These are phyloP conservation scores for Phanerochaete carnosa DNA, from an alignment of 768 basidiomycete genomes.

Conservation along the genomic window DNA sequence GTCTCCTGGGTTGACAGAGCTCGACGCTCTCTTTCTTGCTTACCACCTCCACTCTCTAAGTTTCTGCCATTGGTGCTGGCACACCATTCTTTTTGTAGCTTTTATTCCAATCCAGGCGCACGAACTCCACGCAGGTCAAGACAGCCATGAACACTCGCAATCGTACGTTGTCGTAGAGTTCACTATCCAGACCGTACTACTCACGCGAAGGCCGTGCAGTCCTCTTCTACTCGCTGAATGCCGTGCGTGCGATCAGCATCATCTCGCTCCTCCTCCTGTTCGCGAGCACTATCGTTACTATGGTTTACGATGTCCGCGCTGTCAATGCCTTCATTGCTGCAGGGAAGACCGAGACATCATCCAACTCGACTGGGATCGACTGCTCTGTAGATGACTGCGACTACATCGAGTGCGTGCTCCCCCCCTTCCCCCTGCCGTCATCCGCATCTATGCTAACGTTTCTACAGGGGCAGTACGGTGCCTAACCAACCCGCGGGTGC, in stretches of 20 bases:
- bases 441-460: constrained; percentile 24
- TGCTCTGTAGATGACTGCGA: constrained; percentile 28
- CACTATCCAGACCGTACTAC: background rate
- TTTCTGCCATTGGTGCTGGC: constrained; percentile 4
- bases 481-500: constrained; percentile 88
- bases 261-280: constrained; percentile 78
- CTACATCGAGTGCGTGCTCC: constrained; percentile 38
- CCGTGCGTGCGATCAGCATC: constrained; percentile 74
- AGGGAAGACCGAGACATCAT: constrained; percentile 29
- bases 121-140: background rate
- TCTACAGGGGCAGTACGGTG: constrained; percentile 65
- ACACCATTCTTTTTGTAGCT: constrained; percentile 1
- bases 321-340: constrained; percentile 55
- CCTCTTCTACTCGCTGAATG: constrained; percentile 76
- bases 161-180: background rate
- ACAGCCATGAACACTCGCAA: constrained; percentile 10
- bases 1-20: background rate
- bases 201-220: constrained; percentile 27
- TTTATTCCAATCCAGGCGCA: background rate
- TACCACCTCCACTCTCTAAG: background rate
- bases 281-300: constrained; percentile 69
- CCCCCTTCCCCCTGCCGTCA: background rate
- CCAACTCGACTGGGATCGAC: constrained; percentile 27
- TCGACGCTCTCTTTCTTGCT: constrained; percentile 8
- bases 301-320: constrained; percentile 71